These are phyloP conservation scores for Aurantiochytrium sp. DNA, from an alignment of 108 stramenopile species.

Conservation along the genomic window DNA sequence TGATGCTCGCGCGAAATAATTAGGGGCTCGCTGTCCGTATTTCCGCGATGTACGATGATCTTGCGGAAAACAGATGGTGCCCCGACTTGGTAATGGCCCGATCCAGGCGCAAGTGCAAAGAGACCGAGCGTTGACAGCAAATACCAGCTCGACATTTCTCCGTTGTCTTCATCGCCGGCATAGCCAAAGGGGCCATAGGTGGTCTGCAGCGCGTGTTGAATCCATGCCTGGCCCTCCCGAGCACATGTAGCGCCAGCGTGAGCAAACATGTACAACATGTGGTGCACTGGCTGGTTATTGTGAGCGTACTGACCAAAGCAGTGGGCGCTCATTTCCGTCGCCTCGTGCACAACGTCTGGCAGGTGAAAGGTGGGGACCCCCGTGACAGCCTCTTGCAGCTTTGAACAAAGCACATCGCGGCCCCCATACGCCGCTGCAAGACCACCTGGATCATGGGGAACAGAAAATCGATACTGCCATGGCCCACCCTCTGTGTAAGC, in stretches of 20 bases:
- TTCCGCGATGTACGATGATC: background rate
- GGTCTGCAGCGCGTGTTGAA: background rate
- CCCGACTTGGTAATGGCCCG: slow-evolving; percentile 14
- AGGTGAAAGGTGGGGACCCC: background rate
- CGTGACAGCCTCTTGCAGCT: background rate
- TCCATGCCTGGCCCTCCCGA: background rate
- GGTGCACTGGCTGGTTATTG: slow-evolving; percentile 38
- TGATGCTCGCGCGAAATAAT: background rate
- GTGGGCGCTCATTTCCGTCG: slow-evolving; percentile 32
- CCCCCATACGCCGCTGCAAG: background rate
- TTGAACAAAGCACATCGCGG: background rate
- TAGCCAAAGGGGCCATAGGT: slow-evolving; percentile 19
- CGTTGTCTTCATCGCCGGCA: slow-evolving; percentile 39
- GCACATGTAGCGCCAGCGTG: background rate
- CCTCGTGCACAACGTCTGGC: slow-evolving; percentile 25
- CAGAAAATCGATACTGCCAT: slow-evolving; percentile 32
- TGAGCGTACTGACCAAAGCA: slow-evolving; percentile 40
- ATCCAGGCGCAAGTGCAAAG: slow-evolving; percentile 17
- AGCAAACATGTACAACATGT: slow-evolving; percentile 27
- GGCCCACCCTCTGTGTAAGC: slow-evolving; percentile 30
- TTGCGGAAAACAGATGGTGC: slow-evolving; percentile 15
- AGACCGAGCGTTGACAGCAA: slow-evolving; percentile 21
- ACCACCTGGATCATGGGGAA: background rate
- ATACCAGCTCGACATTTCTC: slow-evolving; percentile 31
- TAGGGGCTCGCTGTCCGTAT: background rate